Evolutionary conservation across 73 alveolate species (phyloP), one percentile per base, ranked within the genome.

Genomic region (Tetrahymena borealis): DNA sequence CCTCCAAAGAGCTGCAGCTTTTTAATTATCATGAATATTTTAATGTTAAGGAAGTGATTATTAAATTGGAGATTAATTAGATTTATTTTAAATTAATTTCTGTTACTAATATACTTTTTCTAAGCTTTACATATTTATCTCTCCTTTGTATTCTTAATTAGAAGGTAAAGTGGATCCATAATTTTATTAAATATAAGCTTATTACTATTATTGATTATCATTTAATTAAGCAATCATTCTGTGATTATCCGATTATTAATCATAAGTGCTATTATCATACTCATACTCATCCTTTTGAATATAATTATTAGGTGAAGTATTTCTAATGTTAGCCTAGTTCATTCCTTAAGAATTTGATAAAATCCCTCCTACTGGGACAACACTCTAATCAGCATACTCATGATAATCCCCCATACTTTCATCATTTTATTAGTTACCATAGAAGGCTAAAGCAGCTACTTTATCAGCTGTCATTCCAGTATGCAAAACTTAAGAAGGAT

Each of bases 391-490:
- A 15, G 32, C 85, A 60, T 60, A 60, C 28, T 60, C 85, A 60
- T 11, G 85, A 20, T 60, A 60, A 60, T 60, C 85, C 28, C 85
- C 37, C n/a, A 18, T 60, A 18, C 31, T 28, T 1, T 60, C 85
- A 60, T 60, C 20, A 0, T n/a, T n/a, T n/a, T 11, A 35, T 9
- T 60, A 6, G 31, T 60, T 60, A 16, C n/a, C 28, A 6, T 60
- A 35, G 31, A 24, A 60, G 15, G 85, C 35, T 18, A 24, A 60
- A 2, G 33, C 38, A 60, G 85, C n/a, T 24, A 60, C 37, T 60
- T 60, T 60, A n/a, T 60, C 85, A 60, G 85, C 85, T 4, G 85
- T 60, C 85, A 60, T 60, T 60, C 85, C 85, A 60, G 85, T 60
- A 60, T 60, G 85, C 13, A 60, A 60, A 10, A 60, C 85, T 60